Percentiles rank a stretch among this genome's conserved stretches.
These are phyloP conservation scores for Isoetes taiwanensis DNA, from an alignment of 75 land plant species.

Conservation along the genomic window DNA sequence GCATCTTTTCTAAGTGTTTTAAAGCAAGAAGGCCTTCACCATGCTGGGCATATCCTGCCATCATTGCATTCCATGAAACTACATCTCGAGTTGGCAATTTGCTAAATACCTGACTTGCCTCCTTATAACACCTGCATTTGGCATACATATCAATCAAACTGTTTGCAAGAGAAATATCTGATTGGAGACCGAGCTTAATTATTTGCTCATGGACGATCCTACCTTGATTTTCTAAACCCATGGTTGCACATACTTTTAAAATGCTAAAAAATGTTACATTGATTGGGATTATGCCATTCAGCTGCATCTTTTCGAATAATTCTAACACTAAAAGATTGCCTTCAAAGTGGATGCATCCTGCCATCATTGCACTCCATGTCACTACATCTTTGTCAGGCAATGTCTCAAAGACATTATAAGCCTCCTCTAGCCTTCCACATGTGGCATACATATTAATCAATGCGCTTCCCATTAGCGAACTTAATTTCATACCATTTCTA, in stretches of 20 bases:
- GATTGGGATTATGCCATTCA: neutral
- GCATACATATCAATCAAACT: slow-evolving; percentile 16
- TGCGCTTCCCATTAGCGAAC: slow-evolving; percentile 2
- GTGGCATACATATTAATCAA: slow-evolving; percentile 10
- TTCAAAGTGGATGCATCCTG: neutral
- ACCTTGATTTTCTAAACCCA: neutral
- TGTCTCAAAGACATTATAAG: neutral
- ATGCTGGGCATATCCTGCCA: slow-evolving; percentile 12
- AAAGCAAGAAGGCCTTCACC: slow-evolving; percentile 11
- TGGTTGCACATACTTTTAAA: neutral
- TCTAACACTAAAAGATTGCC: neutral
- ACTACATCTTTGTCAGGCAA: neutral
- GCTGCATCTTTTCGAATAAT: slow-evolving; percentile 1
- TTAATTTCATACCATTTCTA: neutral
- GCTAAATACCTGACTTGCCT: slow-evolving; percentile 2
- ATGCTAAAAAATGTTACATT: neutral
- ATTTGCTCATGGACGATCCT: slow-evolving; percentile 17
- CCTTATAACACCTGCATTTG: slow-evolving; percentile 7
- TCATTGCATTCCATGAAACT: slow-evolving; percentile 19
- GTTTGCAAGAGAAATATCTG: neutral
- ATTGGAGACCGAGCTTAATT: slow-evolving; percentile 5
- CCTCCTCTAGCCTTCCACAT: neutral
- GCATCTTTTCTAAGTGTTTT: slow-evolving; percentile 13
- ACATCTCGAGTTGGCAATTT: neutral
- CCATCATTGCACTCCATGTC: neutral